These are phyloP conservation scores for Apiotrichum laibachii DNA, from an alignment of 1,284 basidiomycete species.

Conservation along the genomic window DNA sequence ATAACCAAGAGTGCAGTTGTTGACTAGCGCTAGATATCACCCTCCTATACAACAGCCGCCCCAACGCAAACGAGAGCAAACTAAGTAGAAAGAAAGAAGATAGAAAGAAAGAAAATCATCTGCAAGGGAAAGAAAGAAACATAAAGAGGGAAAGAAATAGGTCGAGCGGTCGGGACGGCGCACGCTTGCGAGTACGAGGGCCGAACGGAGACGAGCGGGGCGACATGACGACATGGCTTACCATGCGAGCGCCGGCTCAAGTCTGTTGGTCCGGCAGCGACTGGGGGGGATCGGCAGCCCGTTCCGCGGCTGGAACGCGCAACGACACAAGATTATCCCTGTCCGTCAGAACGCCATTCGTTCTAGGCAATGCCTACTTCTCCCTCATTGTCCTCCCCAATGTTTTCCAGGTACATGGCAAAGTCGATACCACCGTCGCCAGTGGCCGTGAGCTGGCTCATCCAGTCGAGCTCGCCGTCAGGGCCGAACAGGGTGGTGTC, in stretches of 20 bases:
- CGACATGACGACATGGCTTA: too few relatives aligned
- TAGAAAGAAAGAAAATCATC: constrained; percentile 1
- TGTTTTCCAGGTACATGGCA: constrained; percentile 36
- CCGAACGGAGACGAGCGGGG: too few relatives aligned
- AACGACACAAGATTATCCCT: too few relatives aligned
- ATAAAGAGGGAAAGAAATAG: not conserved
- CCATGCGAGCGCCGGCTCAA: too few relatives aligned
- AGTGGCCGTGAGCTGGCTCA: constrained; percentile 9
- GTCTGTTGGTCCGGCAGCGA: too few relatives aligned
- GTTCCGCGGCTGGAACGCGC: too few relatives aligned
- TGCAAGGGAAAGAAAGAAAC: too few relatives aligned
- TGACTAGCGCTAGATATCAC: constrained; percentile 7
- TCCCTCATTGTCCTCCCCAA: constrained; percentile 38
- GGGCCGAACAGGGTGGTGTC: constrained; percentile 12
- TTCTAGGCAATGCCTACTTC: constrained; percentile 25
- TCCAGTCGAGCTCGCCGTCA: constrained; percentile 21
- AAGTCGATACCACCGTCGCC: constrained; percentile 33
- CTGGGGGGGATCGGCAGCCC: too few relatives aligned
- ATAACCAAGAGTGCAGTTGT: not conserved
- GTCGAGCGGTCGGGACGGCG: not conserved
- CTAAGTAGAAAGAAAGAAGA: constrained; percentile 3
- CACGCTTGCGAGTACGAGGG: too few relatives aligned
- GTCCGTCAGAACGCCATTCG: not conserved
- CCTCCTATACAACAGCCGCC: constrained; percentile 5
- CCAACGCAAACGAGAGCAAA: not conserved